Evolutionary conservation across 2,329 filamentous ascomycete species (phyloP).

Genomic region (Arthrobotrys musiformis): DNA sequence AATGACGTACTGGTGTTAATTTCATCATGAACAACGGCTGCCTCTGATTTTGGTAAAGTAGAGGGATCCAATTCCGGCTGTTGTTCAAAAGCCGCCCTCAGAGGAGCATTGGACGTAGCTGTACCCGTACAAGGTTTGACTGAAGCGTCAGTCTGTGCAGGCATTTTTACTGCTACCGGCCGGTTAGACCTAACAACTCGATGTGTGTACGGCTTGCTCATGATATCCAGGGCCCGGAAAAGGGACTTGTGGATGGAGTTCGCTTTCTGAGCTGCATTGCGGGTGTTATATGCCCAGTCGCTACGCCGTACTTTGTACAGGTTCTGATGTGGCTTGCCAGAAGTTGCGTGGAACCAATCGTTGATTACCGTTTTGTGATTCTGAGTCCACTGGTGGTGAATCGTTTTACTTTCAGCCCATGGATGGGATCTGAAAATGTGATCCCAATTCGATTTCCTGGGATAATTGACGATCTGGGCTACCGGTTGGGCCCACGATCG

Average conservation of each 20-base stretch:
- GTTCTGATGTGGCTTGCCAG: neutral
- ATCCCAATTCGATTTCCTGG: neutral
- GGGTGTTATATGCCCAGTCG: conserved; percentile 1
- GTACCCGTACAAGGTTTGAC: neutral
- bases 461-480: neutral
- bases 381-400: neutral
- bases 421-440: neutral
- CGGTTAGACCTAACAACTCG: no score
- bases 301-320: neutral
- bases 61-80: neutral
- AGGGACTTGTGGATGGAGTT: conserved; percentile 8
- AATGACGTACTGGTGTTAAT: neutral
- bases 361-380: neutral
- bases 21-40: neutral
- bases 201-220: conserved; percentile 20
- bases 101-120: no score
- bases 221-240: conserved; percentile 15
- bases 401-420: neutral
- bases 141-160: neutral
- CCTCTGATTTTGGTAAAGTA: neutral
- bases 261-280: neutral
- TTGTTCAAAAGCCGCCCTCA: neutral
- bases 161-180: neutral
- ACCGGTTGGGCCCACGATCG: neutral
- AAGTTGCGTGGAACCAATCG: neutral